Base-by-base conservation (phyloP, 2,329 filamentous ascomycete genomes). In the Aspergillus aculeatinus region DNA sequence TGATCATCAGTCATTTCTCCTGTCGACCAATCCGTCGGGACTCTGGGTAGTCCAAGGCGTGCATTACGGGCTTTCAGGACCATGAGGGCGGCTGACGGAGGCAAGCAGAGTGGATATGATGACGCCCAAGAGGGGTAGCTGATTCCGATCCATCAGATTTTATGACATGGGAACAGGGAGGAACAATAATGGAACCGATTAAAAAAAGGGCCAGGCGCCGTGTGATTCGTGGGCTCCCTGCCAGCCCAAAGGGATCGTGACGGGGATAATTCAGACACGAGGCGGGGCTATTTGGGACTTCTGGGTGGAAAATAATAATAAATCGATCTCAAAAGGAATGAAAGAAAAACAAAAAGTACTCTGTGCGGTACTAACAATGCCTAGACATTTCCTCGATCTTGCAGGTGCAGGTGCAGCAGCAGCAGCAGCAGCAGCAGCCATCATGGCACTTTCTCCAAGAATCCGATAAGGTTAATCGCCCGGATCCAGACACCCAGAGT, bases 141-240 rank as follows among this genome's bases (percentile, higher is more conserved):
- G 39, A 44, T 16, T 55, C 53, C 47, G 53, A 55, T 55, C 53
- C 53, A 55, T 55, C 53, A 29, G 25, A 48, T 55, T 44, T 47
- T 44, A n/a, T 62, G 54, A 61, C 51, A 56, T 51, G 33, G 58
- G 35, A 54, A 58, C 55, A 21, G 47, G 51, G 10, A 19, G 14
- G 56, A 62, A 56, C 16, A 50, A 25, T n/a, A 52, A 51, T 55
- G 33, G 44, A 19, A 47, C 57, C 58, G n/a, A 48, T 35, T 47
- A 52, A 50, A 56, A 53, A 55, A 60, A 55, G 57, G 51, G 42
- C 57, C 25, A 50, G 42, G 51, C 21, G 33, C 16, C 35, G 25
- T 53, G 12, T 44, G 39, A 44, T 44, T 44, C 39, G 39, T 44
- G 39, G 39, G 9, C 39, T 16, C 39, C 39, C 39, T 16, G 39